Evolutionary conservation across 768 basidiomycete genomes (phyloP).

Genomic region (Suillus weaverae): DNA sequence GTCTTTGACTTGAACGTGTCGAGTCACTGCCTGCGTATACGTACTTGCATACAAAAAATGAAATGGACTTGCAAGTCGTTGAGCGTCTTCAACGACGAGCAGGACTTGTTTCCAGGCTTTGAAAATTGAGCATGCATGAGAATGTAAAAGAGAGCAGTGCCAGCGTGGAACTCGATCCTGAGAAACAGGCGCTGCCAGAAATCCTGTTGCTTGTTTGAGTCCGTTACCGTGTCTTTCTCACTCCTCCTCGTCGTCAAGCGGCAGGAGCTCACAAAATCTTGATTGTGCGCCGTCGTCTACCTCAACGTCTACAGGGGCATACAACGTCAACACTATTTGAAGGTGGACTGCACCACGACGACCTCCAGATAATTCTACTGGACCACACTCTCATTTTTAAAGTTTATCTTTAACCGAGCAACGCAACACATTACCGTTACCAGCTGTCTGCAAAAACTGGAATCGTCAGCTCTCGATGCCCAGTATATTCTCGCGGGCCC

Average conservation of each 20-base stretch:
- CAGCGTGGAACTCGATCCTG: slow-evolving; percentile 18
- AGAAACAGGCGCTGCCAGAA: slow-evolving; percentile 24
- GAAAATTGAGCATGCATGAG: background rate
- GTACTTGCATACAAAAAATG: background rate
- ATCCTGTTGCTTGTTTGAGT: slow-evolving; percentile 10
- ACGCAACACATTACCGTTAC: slow-evolving; percentile 11
- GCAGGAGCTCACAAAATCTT: background rate
- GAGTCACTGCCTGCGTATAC: background rate
- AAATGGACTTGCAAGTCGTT: background rate
- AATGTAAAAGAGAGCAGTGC: slow-evolving; percentile 9
- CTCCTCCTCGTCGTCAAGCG: slow-evolving; percentile 1
- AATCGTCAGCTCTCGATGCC: slow-evolving; percentile 49
- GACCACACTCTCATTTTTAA: slow-evolving; percentile 1
- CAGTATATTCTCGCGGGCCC: slow-evolving; percentile 71
- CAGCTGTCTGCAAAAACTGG: background rate
- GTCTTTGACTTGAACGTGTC: background rate
- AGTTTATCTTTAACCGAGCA: slow-evolving; percentile 1
- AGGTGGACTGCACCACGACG: background rate
- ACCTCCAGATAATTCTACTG: background rate
- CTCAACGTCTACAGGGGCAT: background rate
- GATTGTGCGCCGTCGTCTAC: background rate
- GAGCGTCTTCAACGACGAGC: background rate
- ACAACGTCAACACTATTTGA: background rate
- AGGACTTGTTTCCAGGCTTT: background rate
- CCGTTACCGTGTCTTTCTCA: slow-evolving; percentile 1